Base-by-base conservation (phyloP, 148 eudicot species). In the Vaccinium darrowii region DNA sequence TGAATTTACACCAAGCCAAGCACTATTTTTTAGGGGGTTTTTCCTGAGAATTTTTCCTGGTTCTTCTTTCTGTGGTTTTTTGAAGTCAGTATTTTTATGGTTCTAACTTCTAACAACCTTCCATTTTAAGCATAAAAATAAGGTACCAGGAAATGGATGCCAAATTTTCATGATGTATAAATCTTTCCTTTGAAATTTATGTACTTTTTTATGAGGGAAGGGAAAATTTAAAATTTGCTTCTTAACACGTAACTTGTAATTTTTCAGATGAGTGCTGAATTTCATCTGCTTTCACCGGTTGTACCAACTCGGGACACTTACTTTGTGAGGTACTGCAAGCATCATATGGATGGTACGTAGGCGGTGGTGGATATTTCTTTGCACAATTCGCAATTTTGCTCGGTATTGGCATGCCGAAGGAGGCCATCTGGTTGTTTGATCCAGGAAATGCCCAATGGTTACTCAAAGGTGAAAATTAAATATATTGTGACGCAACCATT, bases 381-480 rank as follows among this genome's bases (percentile, higher is more conserved):
- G 88, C 93, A 94, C 74, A 90, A 82, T 62, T 78, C 92, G 21
- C 92, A 92, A 67, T 89, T 90, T 33, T 84, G 90, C 83, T 84
- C 90, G 0, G 74, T 90, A 7, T 86, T 90, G 19, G 81, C 91
- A 50, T 91, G 92, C 67, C 86, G 95, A 62, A 87, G 94, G 84
- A 87, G 97, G 81, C 97, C 97, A 0, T 94, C 97, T 12, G 97
- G 97, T 78, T 94, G 97, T 86, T 81, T 94, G 4, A 91, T 94
- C 27, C 95, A 94, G 86, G 95, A 94, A 79, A 39, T 92, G 30
- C 93, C 93, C n/a, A 92, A 94, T 85, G 97, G 95, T 12, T 91
- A 92, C 87, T 94, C 93, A 25, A 92, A 92, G 97, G 97, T 94
- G 33, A 21, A 23, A 65, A 23, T 7, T 65, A 9, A 18, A 8